phyloP scores from a whole-genome alignment of 495 filamentous ascomycete species.

The Lepidopterella palustris region DNA sequence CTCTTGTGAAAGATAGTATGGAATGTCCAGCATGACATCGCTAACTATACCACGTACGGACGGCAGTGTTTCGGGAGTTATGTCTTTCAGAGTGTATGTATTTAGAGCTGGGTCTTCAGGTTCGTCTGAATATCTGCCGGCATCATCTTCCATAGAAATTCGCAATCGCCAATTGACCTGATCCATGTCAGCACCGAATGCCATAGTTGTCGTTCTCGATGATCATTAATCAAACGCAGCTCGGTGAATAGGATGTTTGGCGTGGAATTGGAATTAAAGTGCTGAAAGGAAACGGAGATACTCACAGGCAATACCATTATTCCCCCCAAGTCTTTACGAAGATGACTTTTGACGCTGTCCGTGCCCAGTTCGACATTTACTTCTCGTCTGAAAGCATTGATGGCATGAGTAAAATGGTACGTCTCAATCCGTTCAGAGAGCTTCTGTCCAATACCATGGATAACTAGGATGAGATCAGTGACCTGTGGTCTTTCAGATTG shows the following conservation, averaged over 20 bases:
- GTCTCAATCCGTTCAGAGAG: slow-evolving; percentile 93
- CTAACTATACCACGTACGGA: slow-evolving; percentile 84
- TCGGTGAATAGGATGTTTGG: slow-evolving; percentile 5
- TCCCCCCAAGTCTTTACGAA: slow-evolving; percentile 62
- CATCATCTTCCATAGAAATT: slow-evolving; percentile 79
- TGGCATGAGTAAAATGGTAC: slow-evolving; percentile 92
- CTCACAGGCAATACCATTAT: slow-evolving; percentile 66
- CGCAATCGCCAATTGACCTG: slow-evolving; percentile 78
- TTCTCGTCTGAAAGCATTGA: slow-evolving; percentile 81
- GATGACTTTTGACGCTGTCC: slow-evolving; percentile 61
- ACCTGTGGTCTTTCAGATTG: slow-evolving; percentile 60
- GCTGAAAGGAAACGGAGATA: background rate
- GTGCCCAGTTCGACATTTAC: slow-evolving; percentile 79
- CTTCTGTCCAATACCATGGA: slow-evolving; percentile 96
- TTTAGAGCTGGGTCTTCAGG: slow-evolving; percentile 49
- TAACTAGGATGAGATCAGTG: slow-evolving; percentile 81
- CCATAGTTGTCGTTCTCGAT: background rate
- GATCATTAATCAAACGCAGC: too few species aligned
- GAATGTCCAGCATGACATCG: slow-evolving; percentile 96
- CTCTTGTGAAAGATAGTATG: slow-evolving; percentile 83
- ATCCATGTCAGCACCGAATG: background rate
- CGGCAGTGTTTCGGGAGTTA: slow-evolving; percentile 84
- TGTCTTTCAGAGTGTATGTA: slow-evolving; percentile 74
- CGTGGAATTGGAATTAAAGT: background rate
- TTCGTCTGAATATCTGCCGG: slow-evolving; percentile 53